phyloP scores from a whole-genome alignment of 805 yeast genomes.

The Starmerella ratchasimensis region DNA sequence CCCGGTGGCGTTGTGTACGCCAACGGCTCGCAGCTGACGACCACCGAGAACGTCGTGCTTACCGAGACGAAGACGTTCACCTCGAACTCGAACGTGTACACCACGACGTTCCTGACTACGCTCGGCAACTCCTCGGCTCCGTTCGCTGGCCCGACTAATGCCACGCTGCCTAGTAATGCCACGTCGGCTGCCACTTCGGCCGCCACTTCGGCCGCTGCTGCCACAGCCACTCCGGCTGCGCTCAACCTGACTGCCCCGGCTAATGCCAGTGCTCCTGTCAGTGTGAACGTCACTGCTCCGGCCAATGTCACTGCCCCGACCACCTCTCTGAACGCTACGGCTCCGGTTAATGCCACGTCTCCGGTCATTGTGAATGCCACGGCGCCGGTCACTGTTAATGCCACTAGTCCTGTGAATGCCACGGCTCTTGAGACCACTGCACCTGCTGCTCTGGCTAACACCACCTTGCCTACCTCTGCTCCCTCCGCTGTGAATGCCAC shows the following conservation, averaged over 20 bases:
- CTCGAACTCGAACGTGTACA: slow-evolving; percentile 12
- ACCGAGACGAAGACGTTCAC: slow-evolving; percentile 15
- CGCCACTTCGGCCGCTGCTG: no score
- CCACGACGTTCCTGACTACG: slow-evolving; percentile 13
- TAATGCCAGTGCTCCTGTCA: neutral
- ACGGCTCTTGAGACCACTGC: no score
- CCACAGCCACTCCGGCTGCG: neutral
- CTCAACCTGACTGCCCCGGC: neutral
- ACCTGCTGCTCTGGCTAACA: no score
- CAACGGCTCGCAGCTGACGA: slow-evolving; percentile 7
- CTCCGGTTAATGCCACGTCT: neutral
- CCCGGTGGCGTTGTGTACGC: slow-evolving; percentile 12
- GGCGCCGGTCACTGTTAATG: no score
- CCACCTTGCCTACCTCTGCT: neutral
- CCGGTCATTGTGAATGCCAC: no score
- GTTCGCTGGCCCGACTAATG: neutral
- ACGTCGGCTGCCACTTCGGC: neutral
- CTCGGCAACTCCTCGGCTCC: slow-evolving; percentile 1
- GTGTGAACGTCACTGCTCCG: neutral
- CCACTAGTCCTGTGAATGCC: no score
- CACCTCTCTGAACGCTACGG: slow-evolving; percentile 1
- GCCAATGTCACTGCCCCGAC: slow-evolving; percentile 2
- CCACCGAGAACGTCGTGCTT: slow-evolving; percentile 3
- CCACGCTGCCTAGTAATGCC: neutral
- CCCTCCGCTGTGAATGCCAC: neutral